Evolutionary conservation across 1,284 basidiomycete genomes (phyloP), one percentile per base, ranked within the genome.

Genomic region (Ceratobasidium theobromae): DNA sequence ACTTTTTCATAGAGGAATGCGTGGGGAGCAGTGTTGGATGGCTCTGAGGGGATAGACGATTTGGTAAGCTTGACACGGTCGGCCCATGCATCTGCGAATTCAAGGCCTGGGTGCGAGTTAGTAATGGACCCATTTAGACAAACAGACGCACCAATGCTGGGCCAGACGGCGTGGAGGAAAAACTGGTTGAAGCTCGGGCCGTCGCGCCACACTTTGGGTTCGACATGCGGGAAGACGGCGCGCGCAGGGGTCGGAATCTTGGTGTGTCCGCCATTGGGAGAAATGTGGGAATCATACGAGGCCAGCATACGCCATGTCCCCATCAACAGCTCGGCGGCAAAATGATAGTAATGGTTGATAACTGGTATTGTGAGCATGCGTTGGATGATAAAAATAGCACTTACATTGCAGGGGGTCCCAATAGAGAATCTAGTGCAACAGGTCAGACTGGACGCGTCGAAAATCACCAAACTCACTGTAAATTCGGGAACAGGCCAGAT

Each of bases 331-430:
- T 67, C 65, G 4, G 68, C 65, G 23, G 66, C 49, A 30, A 67
- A 67, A 18, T 69, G 68, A 49, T 69, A 69, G 60, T 69, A 69
- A 41, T 69, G 68, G 21, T 51, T 41, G 25, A 69, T 46, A 40
- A 69, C 65, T 55, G 25, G 14, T n/a, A 18, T 5, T 41, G 4
- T 46, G 8, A 46, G 35, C 32, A 45, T n/a, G 21, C 18, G 9
- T 43, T 23, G 16, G 18, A 6, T 51, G 65, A 30, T 64, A 23
- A 30, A 23, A 58, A 23, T 8, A 3, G 12, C 11, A 35, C 53
- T 25, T 27, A 58, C 54, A 57, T 35, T 65, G 67, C 32, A 57
- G 25, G 1, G 67, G 60, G 21, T 68, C 52, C 48, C 57, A 55
- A 33, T 51, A 67, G 11, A 65, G 49, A n/a, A 68, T 28, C 67